Conservation (phyloP, 1,284 basidiomycete species). For the Cryptococcus depauperatus region DNA sequence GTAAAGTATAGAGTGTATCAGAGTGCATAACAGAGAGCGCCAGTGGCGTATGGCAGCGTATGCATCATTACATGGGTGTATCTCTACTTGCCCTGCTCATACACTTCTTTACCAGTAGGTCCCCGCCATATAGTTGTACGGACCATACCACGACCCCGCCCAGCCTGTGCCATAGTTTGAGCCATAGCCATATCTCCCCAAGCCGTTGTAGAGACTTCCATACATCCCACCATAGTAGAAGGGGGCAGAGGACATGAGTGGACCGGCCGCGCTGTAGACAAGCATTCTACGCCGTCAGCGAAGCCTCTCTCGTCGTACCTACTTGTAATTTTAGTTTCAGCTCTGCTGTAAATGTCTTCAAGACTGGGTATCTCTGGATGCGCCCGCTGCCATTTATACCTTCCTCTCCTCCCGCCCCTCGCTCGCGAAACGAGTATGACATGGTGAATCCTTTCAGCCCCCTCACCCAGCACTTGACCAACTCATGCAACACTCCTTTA, state of each 20-base stretch:
- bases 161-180: slow-evolving; percentile 25
- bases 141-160: slow-evolving; percentile 17
- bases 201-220: slow-evolving; percentile 16
- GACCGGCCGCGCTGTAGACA: slow-evolving; percentile 20
- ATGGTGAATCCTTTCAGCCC: no score
- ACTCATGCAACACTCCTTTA: no score
- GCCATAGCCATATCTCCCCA: slow-evolving; percentile 22
- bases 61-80: no score
- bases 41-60: no score
- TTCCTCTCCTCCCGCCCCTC: no score
- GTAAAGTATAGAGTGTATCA: no score
- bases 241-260: slow-evolving; percentile 17
- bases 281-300: slow-evolving; percentile 11
- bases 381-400: background rate
- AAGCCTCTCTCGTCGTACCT: background rate
- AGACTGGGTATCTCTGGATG: background rate
- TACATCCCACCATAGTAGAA: slow-evolving; percentile 19
- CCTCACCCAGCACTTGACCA: no score
- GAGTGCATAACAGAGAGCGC: no score
- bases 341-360: slow-evolving; percentile 3
- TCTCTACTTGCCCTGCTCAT: no score
- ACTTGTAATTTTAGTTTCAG: slow-evolving; percentile 1
- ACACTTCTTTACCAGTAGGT: slow-evolving; percentile 23
- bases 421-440: no score
- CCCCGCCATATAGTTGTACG: slow-evolving; percentile 25